These are phyloP conservation scores for Rhinocladiella mackenziei DNA, from an alignment of 2,329 filamentous ascomycete species.

Conservation along the genomic window DNA sequence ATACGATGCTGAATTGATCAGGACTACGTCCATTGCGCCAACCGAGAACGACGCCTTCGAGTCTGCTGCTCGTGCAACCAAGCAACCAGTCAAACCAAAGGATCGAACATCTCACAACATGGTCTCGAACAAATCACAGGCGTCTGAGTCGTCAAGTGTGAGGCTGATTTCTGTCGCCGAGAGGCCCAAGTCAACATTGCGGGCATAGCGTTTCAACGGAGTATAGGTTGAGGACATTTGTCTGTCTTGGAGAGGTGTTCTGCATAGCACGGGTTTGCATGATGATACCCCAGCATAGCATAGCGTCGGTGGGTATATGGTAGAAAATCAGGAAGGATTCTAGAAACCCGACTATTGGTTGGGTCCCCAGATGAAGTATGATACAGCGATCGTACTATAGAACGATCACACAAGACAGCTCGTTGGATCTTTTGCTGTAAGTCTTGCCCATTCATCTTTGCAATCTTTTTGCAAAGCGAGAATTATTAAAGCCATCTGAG, in stretches of 20 bases:
- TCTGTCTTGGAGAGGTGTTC: conserved; percentile 24
- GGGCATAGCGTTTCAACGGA: conserved; percentile 23
- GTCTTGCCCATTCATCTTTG: conserved; percentile 1
- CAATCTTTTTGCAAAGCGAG: background rate
- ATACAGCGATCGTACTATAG: conserved; percentile 16
- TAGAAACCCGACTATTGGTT: conserved; percentile 5
- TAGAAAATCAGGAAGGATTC: conserved; percentile 10
- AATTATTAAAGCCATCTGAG: background rate
- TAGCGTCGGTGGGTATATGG: conserved; percentile 24
- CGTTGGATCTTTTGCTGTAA: conserved; percentile 10
- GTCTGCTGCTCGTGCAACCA: conserved; percentile 4
- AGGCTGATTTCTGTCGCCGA: conserved; percentile 24
- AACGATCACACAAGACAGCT: conserved; percentile 7
- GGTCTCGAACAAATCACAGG: conserved; percentile 10
- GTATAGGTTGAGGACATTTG: conserved; percentile 18
- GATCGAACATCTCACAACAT: conserved; percentile 13
- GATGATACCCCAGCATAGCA: conserved; percentile 28
- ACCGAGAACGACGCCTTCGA: conserved; percentile 5
- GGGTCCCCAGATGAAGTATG: conserved; percentile 18
- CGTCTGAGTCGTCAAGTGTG: conserved; percentile 11
- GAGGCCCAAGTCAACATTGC: conserved; percentile 27
- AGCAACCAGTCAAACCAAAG: conserved; percentile 3
- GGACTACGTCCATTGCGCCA: conserved; percentile 1
- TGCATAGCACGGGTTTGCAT: conserved; percentile 24
- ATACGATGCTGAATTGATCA: background rate